These are phyloP conservation scores for Peronospora belbahrii DNA, from an alignment of 352 stramenopile species.

Conservation along the genomic window DNA sequence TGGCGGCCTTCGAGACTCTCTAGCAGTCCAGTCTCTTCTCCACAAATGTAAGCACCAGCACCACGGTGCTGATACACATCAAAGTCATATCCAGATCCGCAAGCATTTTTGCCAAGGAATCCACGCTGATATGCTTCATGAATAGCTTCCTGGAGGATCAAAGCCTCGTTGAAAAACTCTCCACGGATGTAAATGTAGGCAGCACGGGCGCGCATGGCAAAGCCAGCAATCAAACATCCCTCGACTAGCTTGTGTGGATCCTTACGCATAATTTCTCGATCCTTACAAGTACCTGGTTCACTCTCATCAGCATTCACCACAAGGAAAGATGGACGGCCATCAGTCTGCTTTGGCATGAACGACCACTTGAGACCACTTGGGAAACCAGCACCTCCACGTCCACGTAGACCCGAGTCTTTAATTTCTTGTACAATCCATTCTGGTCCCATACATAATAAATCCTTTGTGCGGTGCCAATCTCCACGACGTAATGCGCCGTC, in stretches of 20 bases:
- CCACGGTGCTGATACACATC: slow-evolving; percentile 99
- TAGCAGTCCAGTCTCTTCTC: slow-evolving; percentile 98
- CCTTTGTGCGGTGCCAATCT: slow-evolving; percentile 96
- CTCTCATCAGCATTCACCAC: slow-evolving; percentile 99
- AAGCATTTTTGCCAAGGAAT: slow-evolving; percentile 95
- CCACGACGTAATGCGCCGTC: slow-evolving; percentile 88
- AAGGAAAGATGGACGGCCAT: slow-evolving; percentile 98
- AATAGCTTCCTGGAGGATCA: slow-evolving; percentile 97
- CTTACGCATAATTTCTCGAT: slow-evolving; percentile 99
- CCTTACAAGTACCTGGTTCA: slow-evolving; percentile 99
- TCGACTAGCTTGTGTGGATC: slow-evolving; percentile 99
- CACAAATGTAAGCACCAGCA: slow-evolving; percentile 99
- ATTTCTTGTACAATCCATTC: slow-evolving; percentile 99
- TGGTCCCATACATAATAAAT: slow-evolving; percentile 97
- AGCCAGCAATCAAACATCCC: slow-evolving; percentile 95
- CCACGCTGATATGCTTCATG: slow-evolving; percentile 97
- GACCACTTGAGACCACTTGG: slow-evolving; percentile 99
- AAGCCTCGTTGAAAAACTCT: slow-evolving; percentile 99
- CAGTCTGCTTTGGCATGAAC: slow-evolving; percentile 99
- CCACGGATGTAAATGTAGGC: slow-evolving; percentile 99
- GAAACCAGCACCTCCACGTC: slow-evolving; percentile 97
- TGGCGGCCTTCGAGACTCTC: slow-evolving; percentile 97
- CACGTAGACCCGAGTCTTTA: slow-evolving; percentile 97
- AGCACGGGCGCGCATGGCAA: slow-evolving; percentile 96
- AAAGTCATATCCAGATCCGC: slow-evolving; percentile 98